phyloP scores from a whole-genome alignment of 2,329 filamentous ascomycete genomes.

The Claviceps fusiformis region DNA sequence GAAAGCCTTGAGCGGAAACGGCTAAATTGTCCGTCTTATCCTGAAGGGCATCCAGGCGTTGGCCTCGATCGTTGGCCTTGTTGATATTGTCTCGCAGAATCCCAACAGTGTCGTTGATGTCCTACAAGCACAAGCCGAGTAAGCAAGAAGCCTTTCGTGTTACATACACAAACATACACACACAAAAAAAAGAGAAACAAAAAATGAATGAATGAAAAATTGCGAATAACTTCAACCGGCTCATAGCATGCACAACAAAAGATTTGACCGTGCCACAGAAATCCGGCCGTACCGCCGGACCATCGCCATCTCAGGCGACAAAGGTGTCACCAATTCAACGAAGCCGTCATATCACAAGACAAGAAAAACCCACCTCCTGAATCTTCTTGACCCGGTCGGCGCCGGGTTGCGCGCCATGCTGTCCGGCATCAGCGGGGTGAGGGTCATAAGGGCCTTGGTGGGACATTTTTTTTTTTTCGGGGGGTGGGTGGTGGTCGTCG shows the following conservation, averaged over 20 bases:
- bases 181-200: neutral
- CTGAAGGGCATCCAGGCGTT: conserved; percentile 74
- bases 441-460: conserved; percentile 6
- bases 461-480: conserved; percentile 1
- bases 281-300: neutral
- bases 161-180: too few relatives aligned
- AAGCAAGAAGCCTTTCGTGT: neutral
- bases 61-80: conserved; percentile 88
- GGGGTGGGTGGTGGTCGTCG: neutral
- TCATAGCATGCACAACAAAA: neutral
- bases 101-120: conserved; percentile 93
- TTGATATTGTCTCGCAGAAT: conserved; percentile 98
- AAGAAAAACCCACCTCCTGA: conserved; percentile 1
- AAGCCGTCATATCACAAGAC: neutral
- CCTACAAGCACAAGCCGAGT: conserved; percentile 36
- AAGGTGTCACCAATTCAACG: neutral
- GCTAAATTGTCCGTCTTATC: conserved; percentile 93
- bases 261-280: neutral
- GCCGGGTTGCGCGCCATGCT: neutral
- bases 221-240: neutral
- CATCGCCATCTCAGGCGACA: neutral
- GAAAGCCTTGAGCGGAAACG: conserved; percentile 86
- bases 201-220: neutral
- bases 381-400: conserved; percentile 4
- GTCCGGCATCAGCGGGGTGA: conserved; percentile 5